A percentile compares a stretch with the other conserved stretches of the same genome.
Evolutionary conservation across 2,329 filamentous ascomycete genomes (phyloP).

Genomic region (Epichloe sp.): DNA sequence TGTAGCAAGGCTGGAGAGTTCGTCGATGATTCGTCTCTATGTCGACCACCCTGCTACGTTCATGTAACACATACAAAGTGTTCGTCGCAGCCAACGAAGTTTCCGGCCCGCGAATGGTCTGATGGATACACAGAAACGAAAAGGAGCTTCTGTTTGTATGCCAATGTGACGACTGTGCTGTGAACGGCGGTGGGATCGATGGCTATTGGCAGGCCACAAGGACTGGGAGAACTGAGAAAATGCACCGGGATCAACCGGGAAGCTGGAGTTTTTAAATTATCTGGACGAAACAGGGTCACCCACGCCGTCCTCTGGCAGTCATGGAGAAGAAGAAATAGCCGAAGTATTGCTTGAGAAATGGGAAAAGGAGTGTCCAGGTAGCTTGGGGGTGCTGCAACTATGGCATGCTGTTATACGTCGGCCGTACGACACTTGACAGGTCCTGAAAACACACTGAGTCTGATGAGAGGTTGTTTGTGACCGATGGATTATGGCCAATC

Average conservation of each 20-base stretch:
- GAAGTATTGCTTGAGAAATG: constrained; percentile 2
- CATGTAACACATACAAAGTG: constrained; percentile 1
- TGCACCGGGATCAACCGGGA: neutral
- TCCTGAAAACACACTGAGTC: constrained; percentile 4
- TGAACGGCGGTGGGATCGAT: neutral
- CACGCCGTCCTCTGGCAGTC: neutral
- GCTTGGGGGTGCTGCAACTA: constrained; percentile 1
- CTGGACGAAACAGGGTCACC: neutral
- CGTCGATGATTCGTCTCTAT: neutral
- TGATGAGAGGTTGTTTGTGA: constrained; percentile 6
- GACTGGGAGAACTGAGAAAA: neutral
- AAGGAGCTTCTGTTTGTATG: constrained; percentile 2
- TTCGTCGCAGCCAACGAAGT: constrained; percentile 2
- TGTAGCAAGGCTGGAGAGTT: neutral
- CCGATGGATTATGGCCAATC: neutral
- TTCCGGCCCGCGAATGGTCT: constrained; percentile 1
- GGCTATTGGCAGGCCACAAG: neutral
- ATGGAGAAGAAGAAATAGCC: constrained; percentile 1
- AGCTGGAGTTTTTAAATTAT: neutral
- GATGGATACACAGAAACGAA: constrained; percentile 1
- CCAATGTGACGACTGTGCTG: neutral
- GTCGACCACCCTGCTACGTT: neutral
- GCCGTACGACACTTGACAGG: constrained; percentile 5
- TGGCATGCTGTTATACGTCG: constrained; percentile 8
- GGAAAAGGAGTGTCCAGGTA: neutral